Evolutionary conservation across 2,329 filamentous ascomycete species (phyloP).

Genomic region (Akanthomyces muscarius): DNA sequence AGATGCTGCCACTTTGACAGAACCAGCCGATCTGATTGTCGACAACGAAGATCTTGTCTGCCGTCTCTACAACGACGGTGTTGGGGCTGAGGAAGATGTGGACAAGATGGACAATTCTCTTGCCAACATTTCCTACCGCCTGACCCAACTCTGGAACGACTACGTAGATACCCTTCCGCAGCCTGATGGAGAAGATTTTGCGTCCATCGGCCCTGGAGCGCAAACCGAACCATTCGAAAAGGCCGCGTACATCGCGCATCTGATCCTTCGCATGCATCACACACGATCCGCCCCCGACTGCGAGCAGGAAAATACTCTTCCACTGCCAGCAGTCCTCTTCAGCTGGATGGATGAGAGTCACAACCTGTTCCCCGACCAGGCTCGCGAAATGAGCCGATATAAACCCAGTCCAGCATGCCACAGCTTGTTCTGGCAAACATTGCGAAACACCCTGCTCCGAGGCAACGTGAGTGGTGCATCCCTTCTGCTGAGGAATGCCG

Average conservation of each 20-base stretch:
- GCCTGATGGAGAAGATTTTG: slow-evolving; percentile 50
- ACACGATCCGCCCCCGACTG: slow-evolving; percentile 42
- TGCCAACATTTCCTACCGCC: slow-evolving; percentile 47
- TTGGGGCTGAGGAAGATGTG: slow-evolving; percentile 52
- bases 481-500: slow-evolving; percentile 66
- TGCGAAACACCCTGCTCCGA: slow-evolving; percentile 71
- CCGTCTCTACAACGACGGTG: slow-evolving; percentile 59
- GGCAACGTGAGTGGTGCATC: slow-evolving; percentile 67
- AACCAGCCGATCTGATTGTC: slow-evolving; percentile 68
- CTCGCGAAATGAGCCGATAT: slow-evolving; percentile 59
- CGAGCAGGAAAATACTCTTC: slow-evolving; percentile 40
- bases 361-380: slow-evolving; percentile 64
- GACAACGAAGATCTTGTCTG: slow-evolving; percentile 69
- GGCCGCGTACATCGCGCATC: slow-evolving; percentile 71
- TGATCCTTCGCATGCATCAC: slow-evolving; percentile 78
- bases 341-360: slow-evolving; percentile 79
- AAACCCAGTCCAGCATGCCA: slow-evolving; percentile 73
- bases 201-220: slow-evolving; percentile 62
- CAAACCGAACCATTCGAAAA: slow-evolving; percentile 64
- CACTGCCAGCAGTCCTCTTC: slow-evolving; percentile 74
- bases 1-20: slow-evolving; percentile 58
- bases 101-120: slow-evolving; percentile 55
- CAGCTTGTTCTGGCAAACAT: slow-evolving; percentile 76
- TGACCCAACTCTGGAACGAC: slow-evolving; percentile 54
- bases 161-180: slow-evolving; percentile 47